Evolutionary conservation across 1,139 yeast genomes (phyloP), one percentile per base, ranked within the genome.

Genomic region (Geotrichum histeridarum): DNA sequence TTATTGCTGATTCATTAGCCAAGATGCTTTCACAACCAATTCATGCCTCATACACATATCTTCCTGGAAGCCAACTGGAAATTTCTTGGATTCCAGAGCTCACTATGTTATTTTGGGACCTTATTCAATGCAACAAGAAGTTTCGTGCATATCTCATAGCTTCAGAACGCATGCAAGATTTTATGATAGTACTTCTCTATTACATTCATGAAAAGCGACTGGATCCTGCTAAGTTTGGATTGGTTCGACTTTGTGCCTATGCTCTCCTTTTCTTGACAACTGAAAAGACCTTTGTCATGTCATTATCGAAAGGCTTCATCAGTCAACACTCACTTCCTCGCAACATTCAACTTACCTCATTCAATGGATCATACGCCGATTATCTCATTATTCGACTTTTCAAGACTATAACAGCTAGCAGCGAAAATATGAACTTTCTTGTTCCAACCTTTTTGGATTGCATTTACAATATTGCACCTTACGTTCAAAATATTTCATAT

Each of bases 91-190:
- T 63, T 32, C 64, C 66, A 15, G 93, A 86, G 62, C 66, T 80
- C 22, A 67, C 81, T 3, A 77, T 86, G 69, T 66, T 91, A 8
- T 64, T 86, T 18, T 87, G 95, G 88, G 96, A 87, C 64, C 69
- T 89, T 51, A 71, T 81, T 41, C 94, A 87, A 66, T 83, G 90
- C 61, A 91, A 91, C 68, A 59, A 59, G 42, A 64, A 64, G 51
- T 70, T 71, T 57, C 77, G 77, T 58, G 65, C 71, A 8, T 71
- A 78, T 54, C 71, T 86, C 35, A 74, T 79, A 1, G 72, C 74
- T 22, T 74, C 70, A 4, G 63, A 76, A 47, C 76, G 75, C 57
- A 77, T 81, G 8, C 74, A 78, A 35, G 87, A 84, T 60, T 68
- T 86, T 39, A 68, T 81, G 54, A 71, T 85, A 0, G 67, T 78